Base-by-base conservation (phyloP, 2,329 filamentous ascomycete genomes). In the Colletotrichum godetiae region DNA sequence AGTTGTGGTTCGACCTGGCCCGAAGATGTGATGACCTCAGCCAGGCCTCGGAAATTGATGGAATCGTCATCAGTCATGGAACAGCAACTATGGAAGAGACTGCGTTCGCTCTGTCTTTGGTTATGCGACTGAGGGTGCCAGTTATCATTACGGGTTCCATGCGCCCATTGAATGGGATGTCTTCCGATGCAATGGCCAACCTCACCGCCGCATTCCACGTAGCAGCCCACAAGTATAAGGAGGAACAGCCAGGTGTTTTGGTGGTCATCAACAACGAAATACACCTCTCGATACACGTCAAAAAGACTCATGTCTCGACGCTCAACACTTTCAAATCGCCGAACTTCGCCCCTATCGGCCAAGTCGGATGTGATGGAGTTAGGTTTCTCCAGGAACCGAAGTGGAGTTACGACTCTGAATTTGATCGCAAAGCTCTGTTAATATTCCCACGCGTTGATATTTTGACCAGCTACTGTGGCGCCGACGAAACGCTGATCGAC, bases 21-120 rank as follows among this genome's bases (percentile, higher is more conserved):
- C 13, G 55, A 3, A 13, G n/a, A 15, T 72, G 68, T 22, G 10
- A n/a, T 22, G 2, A n/a, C 8, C 19, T 70, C 3, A 27, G 46
- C 3, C 15, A 49, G n/a, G 27, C 49, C 11, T 11, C 22, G 35
- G 19, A 33, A 19, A 19, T 70, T 11, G 3, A 27, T 2, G 68
- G 63, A 8, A 68, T 72, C 1, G 68, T 72, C 19, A 37, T 72
- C 15, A 64, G 63, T 6, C 68, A 72, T 11, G 68, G 68, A 13
- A 72, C 68, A 24, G 68, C 68, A 11, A 72, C 24, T 24, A 56
- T 72, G 2, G 68, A 72, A 29, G 68, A 72, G 24, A 72, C 68
- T 4, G 64, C 63, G 3, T 72, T 63, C 63, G 27, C 46, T 37
- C 42, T 72, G 12, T 72, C 49, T 3, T 35, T 72, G 4, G 49